These are phyloP conservation scores for Hymenochaete sp. DNA, from an alignment of 1,284 basidiomycete genomes.

Conservation along the genomic window DNA sequence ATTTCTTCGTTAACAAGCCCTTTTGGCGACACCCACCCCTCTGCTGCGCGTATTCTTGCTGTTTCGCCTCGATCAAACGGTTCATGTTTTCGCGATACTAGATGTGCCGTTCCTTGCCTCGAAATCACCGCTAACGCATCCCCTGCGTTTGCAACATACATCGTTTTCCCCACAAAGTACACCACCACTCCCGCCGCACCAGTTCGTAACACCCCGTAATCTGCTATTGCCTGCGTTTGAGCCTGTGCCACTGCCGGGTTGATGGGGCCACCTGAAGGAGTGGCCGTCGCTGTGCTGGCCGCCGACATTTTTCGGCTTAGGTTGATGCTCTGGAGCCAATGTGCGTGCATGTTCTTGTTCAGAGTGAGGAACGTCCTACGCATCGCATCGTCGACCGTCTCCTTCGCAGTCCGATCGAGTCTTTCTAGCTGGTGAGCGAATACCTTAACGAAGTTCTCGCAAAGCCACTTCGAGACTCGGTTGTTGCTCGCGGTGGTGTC, in stretches of 20 bases:
- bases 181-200: slow-evolving; percentile 85
- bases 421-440: slow-evolving; percentile 53
- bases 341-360: slow-evolving; percentile 72
- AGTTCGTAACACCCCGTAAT: slow-evolving; percentile 46
- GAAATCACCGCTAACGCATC: slow-evolving; percentile 88
- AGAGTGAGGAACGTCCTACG: slow-evolving; percentile 80
- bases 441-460: slow-evolving; percentile 65
- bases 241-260: too few species aligned
- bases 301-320: slow-evolving; percentile 61
- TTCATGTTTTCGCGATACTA: slow-evolving; percentile 80
- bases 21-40: slow-evolving; percentile 94
- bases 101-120: slow-evolving; percentile 66
- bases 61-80: slow-evolving; percentile 87
- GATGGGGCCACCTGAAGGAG: too few species aligned
- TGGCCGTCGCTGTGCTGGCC: slow-evolving; percentile 31
- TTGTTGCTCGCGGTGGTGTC: slow-evolving; percentile 60
- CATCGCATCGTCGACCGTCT: slow-evolving; percentile 67
- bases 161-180: slow-evolving; percentile 74
- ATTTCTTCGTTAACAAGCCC: slow-evolving; percentile 91
- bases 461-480: slow-evolving; percentile 67
- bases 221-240: slow-evolving; percentile 19
- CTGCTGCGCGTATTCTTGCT: slow-evolving; percentile 79
- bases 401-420: slow-evolving; percentile 40
- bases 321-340: slow-evolving; percentile 37
- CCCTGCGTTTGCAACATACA: slow-evolving; percentile 90